Percentiles rank a stretch among this genome's conserved stretches.
Conservation (phyloP, 345 rosid genomes). For the Linum usitatissimum region DNA sequence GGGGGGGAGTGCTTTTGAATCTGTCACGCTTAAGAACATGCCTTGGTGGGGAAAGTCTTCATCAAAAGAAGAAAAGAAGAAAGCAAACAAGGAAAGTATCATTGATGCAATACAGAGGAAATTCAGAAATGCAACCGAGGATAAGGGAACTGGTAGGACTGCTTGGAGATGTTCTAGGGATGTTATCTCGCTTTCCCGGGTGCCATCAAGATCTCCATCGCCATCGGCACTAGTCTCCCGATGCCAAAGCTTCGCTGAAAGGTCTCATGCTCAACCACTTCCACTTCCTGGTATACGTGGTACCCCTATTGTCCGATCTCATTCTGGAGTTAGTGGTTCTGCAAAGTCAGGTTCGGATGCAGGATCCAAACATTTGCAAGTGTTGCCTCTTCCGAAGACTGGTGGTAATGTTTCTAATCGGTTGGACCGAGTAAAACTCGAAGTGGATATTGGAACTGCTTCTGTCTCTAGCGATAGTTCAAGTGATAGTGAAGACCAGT, state of each 20-base stretch:
- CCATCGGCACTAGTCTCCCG: constrained; percentile 19
- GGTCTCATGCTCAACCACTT: constrained; percentile 24
- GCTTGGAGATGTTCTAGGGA: constrained; percentile 13
- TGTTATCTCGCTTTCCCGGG: constrained; percentile 16
- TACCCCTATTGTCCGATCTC: constrained; percentile 9
- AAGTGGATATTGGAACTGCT: constrained; percentile 17
- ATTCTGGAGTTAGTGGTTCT: constrained; percentile 16
- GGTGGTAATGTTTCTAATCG: constrained; percentile 12
- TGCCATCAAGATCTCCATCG: constrained; percentile 20
- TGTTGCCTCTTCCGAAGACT: constrained; percentile 21
- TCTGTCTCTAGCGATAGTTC: constrained; percentile 20
- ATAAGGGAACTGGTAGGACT: constrained; percentile 8
- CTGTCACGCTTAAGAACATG: constrained; percentile 23
- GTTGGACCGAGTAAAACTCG: constrained; percentile 12
- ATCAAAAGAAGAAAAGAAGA: constrained; percentile 21
- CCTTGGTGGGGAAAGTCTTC: constrained; percentile 14
- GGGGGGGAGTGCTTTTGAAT: constrained; percentile 1
- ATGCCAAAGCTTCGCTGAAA: constrained; percentile 25
- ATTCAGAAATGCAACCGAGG: constrained; percentile 16
- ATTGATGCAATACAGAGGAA: constrained; percentile 20
- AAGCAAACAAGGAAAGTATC: constrained; percentile 18
- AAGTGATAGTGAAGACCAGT: constrained; percentile 17
- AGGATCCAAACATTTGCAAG: constrained; percentile 8
- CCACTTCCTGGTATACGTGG: constrained; percentile 18
- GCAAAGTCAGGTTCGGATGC: constrained; percentile 8